phyloP scores from a whole-genome alignment of 139 green algal genomes.

The Chlorella sp. region DNA sequence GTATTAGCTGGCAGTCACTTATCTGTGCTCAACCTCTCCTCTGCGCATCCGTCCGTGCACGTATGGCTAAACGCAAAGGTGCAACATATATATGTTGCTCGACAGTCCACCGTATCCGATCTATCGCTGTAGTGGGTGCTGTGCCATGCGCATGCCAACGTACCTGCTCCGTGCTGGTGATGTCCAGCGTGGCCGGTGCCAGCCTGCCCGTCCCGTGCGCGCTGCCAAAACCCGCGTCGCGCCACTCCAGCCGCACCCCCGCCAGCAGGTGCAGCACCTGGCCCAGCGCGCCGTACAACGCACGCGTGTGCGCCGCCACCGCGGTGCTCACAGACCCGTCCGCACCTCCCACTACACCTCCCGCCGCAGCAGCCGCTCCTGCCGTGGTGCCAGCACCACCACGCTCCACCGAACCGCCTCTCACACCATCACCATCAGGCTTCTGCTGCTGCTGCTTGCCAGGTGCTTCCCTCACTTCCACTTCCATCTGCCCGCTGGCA shows the following conservation, averaged over 20 bases:
- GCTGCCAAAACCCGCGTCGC: background rate
- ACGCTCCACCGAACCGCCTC: background rate
- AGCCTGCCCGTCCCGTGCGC: background rate
- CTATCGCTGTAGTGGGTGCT: too few species aligned
- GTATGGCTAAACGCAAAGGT: too few species aligned
- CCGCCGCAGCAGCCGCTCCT: background rate
- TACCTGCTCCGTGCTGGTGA: background rate
- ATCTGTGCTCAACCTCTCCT: too few species aligned
- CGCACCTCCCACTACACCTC: background rate
- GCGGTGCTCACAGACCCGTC: background rate
- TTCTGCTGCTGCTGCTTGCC: background rate
- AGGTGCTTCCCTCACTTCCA: too few species aligned
- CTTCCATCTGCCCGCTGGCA: background rate
- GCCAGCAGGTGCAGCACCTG: background rate
- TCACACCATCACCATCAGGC: background rate
- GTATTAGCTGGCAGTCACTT: too few species aligned
- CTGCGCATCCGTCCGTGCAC: too few species aligned
- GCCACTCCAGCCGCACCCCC: background rate
- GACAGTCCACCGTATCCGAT: too few species aligned
- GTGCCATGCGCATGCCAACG: too few species aligned
- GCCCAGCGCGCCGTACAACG: background rate
- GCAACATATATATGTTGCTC: too few species aligned
- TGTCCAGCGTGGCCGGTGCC: background rate
- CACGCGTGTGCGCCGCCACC: background rate
- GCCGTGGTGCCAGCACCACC: too few species aligned